Base-by-base conservation (phyloP, 257 asterid genomes). In the Mentha longifolia region DNA sequence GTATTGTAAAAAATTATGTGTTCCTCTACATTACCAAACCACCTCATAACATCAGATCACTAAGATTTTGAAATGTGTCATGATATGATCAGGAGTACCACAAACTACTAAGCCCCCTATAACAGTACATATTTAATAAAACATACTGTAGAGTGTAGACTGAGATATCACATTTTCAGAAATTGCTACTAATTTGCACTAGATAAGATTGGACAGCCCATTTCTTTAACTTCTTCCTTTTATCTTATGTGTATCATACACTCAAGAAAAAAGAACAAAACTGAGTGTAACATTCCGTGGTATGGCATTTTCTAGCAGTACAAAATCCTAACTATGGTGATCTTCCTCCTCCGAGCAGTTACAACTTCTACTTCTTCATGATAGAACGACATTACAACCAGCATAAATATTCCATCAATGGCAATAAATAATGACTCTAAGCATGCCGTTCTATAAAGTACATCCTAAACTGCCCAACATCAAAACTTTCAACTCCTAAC, bases 231-330 rank as follows among this genome's bases (percentile, higher is more conserved):
- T 20, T 72, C 13, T 41, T 20, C 60, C 43, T 30, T 16, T 37
- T 0, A 12, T 45, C 67, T 64, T 22, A 39, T 19, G 8, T 8
- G 30, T 49, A 28, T 50, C 71, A 61, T 39, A 12, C 11, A 30
- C 11, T 49, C 55, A 10, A 13, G 50, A 75, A 68, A 39, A 10
- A 47, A 35, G 65, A 54, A 70, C 17, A n/a, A n/a, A n/a, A n/a
- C n/a, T n/a, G 51, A 41, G 51, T 13, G 33, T 33, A 20, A 37
- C n/a, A 42, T 57, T 35, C 14, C 17, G 30, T 28, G 42, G 17
- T 11, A 47, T 37, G 37, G 8, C 37, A n/a, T 20, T 67, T 77
- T 58, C 74, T 52, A 72, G 31, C 74, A 37, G 51, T 57, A 65
- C 14, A 58, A 9, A 60, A 49, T 9, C 70, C 63, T 22, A 65